Evolutionary conservation across 305 asterid species (phyloP).

Genomic region (Caryopteris hybrid): DNA sequence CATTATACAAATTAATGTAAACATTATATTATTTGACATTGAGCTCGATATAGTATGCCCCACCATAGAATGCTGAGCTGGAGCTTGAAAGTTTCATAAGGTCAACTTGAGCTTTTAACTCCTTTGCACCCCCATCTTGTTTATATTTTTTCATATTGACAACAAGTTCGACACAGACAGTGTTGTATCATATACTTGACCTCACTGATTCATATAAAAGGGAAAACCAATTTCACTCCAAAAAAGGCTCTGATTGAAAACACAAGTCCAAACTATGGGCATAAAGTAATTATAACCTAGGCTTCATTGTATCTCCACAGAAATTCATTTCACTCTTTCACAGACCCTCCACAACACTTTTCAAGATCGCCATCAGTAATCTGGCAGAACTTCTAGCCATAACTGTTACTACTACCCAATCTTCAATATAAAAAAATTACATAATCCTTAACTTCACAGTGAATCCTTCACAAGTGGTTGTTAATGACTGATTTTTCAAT

Average conservation of each 20-base stretch:
- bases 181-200: background rate
- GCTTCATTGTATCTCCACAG: background rate
- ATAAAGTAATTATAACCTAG: background rate
- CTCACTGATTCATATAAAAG: background rate
- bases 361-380: background rate
- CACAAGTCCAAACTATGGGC: background rate
- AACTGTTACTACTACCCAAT: background rate
- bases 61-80: no score
- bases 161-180: background rate
- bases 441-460: background rate
- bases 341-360: background rate
- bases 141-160: background rate
- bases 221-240: background rate
- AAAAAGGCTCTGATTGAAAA: background rate
- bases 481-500: background rate
- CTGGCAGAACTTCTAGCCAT: background rate
- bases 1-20: background rate
- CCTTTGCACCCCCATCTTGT: no score
- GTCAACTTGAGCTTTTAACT: background rate
- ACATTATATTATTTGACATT: background rate
- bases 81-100: no score
- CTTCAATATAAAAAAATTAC: background rate
- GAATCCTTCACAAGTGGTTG: background rate
- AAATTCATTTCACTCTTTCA: background rate
- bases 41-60: no score